Evolutionary conservation across 2,329 filamentous ascomycete genomes (phyloP).

Genomic region (Aspergillus floridensis): DNA sequence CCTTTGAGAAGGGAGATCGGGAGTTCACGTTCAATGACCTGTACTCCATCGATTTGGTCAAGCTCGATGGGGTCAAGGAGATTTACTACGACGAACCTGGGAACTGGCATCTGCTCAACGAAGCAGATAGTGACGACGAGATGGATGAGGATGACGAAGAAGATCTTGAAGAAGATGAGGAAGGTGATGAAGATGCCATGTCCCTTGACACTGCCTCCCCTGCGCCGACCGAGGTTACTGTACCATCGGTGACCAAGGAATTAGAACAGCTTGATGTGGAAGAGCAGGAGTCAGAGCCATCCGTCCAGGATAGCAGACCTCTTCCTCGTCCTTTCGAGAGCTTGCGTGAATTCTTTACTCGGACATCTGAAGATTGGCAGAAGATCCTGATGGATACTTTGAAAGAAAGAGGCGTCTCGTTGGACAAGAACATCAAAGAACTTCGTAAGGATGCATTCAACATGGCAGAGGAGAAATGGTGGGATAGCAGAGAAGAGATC

Average conservation of each 20-base stretch:
- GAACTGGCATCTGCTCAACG: conserved; percentile 72
- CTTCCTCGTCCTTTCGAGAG: conserved; percentile 81
- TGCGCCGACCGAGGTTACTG: conserved; percentile 36
- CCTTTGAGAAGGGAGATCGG: conserved; percentile 88
- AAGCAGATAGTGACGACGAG: conserved; percentile 59
- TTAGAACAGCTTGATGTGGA: conserved; percentile 40
- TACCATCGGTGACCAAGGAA: conserved; percentile 35
- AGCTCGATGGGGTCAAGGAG: conserved; percentile 89
- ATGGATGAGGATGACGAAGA: conserved; percentile 46
- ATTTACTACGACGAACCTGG: conserved; percentile 81
- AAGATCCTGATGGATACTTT: conserved; percentile 75
- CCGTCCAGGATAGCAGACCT: conserved; percentile 71
- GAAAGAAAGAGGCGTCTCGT: conserved; percentile 60
- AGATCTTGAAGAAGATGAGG: conserved; percentile 43
- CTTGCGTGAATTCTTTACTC: conserved; percentile 84
- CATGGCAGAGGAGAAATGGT: conserved; percentile 94
- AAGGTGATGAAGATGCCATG: conserved; percentile 49
- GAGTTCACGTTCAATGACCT: conserved; percentile 96
- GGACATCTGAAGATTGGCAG: conserved; percentile 89
- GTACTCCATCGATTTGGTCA: conserved; percentile 89
- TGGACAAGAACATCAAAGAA: conserved; percentile 74
- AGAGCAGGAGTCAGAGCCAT: conserved; percentile 37
- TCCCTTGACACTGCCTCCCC: conserved; percentile 39
- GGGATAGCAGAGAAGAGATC: conserved; percentile 95
- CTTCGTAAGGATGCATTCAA: conserved; percentile 88